phyloP scores from a whole-genome alignment of 352 stramenopile species.

The Globisporangium cylindrosporum region DNA sequence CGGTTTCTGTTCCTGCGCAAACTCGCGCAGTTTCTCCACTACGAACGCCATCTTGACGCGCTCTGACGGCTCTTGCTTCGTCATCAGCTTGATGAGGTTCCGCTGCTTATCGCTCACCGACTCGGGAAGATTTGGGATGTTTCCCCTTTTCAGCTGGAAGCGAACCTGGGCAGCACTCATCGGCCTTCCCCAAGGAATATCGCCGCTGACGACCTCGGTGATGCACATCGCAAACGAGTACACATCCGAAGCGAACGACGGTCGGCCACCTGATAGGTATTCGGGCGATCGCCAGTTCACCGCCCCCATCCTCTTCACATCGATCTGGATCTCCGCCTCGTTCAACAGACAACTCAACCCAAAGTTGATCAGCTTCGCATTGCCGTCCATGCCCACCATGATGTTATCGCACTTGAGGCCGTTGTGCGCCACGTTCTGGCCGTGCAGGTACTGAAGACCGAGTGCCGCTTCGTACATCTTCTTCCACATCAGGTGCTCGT shows the following conservation, averaged over 20 bases:
- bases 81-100: conserved; percentile 2
- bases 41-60: conserved; percentile 1
- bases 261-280: not conserved
- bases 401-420: not conserved
- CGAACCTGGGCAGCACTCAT: too few species aligned
- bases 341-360: too few species aligned
- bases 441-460: too few species aligned
- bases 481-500: not conserved
- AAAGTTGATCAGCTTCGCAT: too few species aligned
- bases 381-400: not conserved
- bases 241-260: not conserved
- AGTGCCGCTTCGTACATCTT: conserved; percentile 9
- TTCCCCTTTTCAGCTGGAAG: too few species aligned
- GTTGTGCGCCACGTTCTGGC: too few species aligned
- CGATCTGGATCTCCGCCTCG: too few species aligned
- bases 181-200: too few species aligned
- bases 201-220: not conserved
- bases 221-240: conserved; percentile 10
- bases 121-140: too few species aligned
- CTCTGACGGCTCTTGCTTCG: not conserved
- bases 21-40: not conserved
- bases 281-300: not conserved
- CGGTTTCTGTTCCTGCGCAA: not conserved
- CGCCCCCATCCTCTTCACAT: not conserved
- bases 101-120: not conserved